Evolutionary conservation across 2,329 filamentous ascomycete species (phyloP), one percentile per base, ranked within the genome.

Genomic region (Alternaria atra): DNA sequence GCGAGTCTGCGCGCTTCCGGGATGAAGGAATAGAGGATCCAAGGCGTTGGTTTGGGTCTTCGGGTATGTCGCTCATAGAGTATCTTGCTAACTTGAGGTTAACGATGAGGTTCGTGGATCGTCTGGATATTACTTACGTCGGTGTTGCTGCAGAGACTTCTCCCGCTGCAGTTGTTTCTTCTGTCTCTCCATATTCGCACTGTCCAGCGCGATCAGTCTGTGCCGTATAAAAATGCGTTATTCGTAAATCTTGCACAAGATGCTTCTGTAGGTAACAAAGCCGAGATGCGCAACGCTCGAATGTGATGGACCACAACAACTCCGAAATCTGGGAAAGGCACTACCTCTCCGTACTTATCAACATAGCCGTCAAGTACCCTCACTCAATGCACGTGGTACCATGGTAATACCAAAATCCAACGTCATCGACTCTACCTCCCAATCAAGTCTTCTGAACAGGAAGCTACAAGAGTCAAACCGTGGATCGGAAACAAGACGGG

Each of bases 1-100:
- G 60, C 34, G 61, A 66, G 20, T 65, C 65, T 50, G 57, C 59
- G 13, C 65, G 57, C 51, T 60, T 61, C 42, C 65, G 67, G 10
- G 53, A 57, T 52, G 52, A 56, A 9, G 53, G 29, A 27, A 35
- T 47, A 20, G 35, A 42, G 25, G 35, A 42, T 37, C 48, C 42
- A 35, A 13, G 15, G n/a, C 39, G 50, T 30, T 57, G 37, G 9
- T 53, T 55, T 29, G 35, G 37, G 25, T 58, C 46, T 43, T 58
- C 54, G 4, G 52, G 29, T 6, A 61, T 52, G 30, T 66, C 43
- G 39, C 55, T 40, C 48, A 62, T 62, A 0, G 58, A 61, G 20
- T 55, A 29, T 23, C 40, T 56, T 35, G 37, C 60, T 67, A 40
- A 15, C 7, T 25, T 9, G 8, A 12, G 23, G 35, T 65, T 7